Evolutionary conservation across 106 monocot genomes (phyloP), one percentile per base, ranked within the genome.

Genomic region (Chionographis japonica): DNA sequence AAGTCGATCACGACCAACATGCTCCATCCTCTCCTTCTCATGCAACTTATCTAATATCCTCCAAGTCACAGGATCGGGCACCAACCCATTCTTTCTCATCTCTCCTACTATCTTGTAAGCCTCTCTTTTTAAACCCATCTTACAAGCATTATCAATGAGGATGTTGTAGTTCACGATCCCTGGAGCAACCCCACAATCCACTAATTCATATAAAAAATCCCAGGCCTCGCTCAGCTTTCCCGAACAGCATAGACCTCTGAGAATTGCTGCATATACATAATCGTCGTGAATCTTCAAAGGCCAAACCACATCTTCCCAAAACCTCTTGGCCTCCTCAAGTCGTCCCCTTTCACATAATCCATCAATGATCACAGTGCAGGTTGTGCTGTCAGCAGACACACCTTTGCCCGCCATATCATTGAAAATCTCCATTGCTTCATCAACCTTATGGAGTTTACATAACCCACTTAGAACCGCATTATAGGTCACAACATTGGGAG

Each of bases 91-190:
- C 69, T 78, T 98, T 70, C 83, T 87, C 90, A 92, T 92, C 69
- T 98, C 92, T 15, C 73, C 50, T 20, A 98, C 72, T 35, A 98
- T 61, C 53, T 72, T 76, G 68, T 98, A 92, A 62, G 92, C 97
- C 61, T 83, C 68, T 52, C 77, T 89, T 76, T 83, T 98, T 58
- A 75, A 65, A 8, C 87, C 80, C 61, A 59, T 35, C 70, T 68
- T 87, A 65, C 81, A 87, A 51, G 92, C 87, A 76, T 72, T 56
- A 49, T 78, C 83, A 50, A 92, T 73, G 46, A 98, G 70, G 11
- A 98, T 90, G 60, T 98, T 92, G 69, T 98, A 98, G 70, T 76
- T 83, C 58, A 98, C 80, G 67, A 92, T 77, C 39, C 89, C 87
- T 4, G 87, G 87, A 57, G 62, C 8, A 69, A 87, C 62, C 18